phyloP scores from a whole-genome alignment of 106 monocot genomes.

The Dendrobium chrysotoxum region DNA sequence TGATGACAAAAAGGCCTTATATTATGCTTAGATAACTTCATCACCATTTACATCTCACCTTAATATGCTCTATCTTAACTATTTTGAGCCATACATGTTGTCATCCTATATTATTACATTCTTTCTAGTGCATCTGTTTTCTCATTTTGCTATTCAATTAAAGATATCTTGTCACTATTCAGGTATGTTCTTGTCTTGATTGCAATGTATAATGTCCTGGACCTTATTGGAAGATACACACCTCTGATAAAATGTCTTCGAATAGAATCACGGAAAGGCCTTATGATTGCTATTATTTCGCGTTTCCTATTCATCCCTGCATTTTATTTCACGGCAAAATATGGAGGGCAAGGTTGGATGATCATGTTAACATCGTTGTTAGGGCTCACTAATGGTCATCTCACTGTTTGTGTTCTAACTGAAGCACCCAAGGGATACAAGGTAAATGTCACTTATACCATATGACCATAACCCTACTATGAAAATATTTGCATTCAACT shows the following conservation, averaged over 20 bases:
- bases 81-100: not conserved
- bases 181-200: constrained; percentile 89
- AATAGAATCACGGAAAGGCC: constrained; percentile 49
- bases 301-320: constrained; percentile 76
- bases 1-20: not conserved
- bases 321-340: constrained; percentile 83
- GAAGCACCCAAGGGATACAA: constrained; percentile 79
- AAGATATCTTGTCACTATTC: constrained; percentile 7
- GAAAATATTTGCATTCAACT: not conserved
- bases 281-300: constrained; percentile 32
- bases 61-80: not conserved
- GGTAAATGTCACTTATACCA: constrained; percentile 13
- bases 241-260: constrained; percentile 41
- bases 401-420: constrained; percentile 61
- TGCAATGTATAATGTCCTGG: constrained; percentile 72
- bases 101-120: not conserved
- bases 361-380: constrained; percentile 73
- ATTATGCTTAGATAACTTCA: not conserved
- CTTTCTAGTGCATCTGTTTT: not conserved
- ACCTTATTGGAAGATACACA: constrained; percentile 71
- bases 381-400: constrained; percentile 69
- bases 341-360: constrained; percentile 73
- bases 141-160: not conserved
- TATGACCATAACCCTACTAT: not conserved
- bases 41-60: not conserved